phyloP scores from a whole-genome alignment of 139 green algal genomes.

The Closterium sp. region DNA sequence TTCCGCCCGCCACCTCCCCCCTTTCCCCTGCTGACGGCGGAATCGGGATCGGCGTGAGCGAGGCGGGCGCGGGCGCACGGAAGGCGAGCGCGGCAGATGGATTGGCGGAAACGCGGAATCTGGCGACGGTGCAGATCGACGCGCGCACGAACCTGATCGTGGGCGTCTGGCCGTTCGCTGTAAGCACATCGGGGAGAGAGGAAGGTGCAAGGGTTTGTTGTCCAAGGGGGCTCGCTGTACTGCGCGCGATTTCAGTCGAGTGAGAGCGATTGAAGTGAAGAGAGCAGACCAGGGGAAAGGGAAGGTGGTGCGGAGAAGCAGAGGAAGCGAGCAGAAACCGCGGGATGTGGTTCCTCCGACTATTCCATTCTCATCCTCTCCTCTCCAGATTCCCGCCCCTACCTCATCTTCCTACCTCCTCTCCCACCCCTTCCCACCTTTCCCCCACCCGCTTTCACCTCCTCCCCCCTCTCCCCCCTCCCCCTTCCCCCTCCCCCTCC shows the following conservation, averaged over 20 bases:
- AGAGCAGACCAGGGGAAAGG: background rate
- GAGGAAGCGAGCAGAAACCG: background rate
- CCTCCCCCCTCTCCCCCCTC: too few species aligned
- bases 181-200: background rate
- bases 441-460: too few species aligned
- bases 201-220: background rate
- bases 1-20: background rate
- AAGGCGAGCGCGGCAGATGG: background rate
- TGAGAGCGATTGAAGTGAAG: background rate
- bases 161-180: background rate
- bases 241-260: background rate
- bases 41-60: background rate
- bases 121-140: slow-evolving; percentile 6
- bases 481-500: too few species aligned
- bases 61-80: background rate
- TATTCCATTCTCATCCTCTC: background rate
- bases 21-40: background rate
- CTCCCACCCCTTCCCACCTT: too few species aligned
- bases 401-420: background rate
- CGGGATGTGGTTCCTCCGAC: too few species aligned
- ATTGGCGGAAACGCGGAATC: background rate
- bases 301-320: background rate
- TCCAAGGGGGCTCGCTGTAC: background rate
- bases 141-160: background rate
- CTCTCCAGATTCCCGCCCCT: too few species aligned